Base-by-base conservation (phyloP, 2,329 filamentous ascomycete species). In the Pyrenochaeta sp. region DNA sequence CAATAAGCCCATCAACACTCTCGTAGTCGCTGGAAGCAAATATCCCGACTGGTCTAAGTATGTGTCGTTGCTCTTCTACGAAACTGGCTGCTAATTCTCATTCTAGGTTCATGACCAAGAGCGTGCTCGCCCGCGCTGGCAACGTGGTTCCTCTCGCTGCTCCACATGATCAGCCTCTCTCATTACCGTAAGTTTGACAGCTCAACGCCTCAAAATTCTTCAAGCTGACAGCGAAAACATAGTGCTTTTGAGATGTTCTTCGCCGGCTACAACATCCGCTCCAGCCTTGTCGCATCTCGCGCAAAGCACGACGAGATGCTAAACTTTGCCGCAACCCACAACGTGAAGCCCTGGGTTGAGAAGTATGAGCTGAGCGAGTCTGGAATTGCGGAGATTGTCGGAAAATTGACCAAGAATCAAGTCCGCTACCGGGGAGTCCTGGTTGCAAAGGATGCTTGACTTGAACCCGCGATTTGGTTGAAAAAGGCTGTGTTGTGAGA, bases 41-140 rank as follows among this genome's bases (percentile, higher is more conserved):
- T 55, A 59, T 35, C 58, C 58, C 26, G 53, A 61, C 27, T 61
- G 51, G 56, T 41, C 45, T 4, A 61, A 60, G 58, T 57, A 48
- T 30, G 56, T 47, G 11, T 1, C 15, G 14, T 10, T 24, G 29
- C 18, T n/a, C 4, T 11, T n/a, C 8, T 5, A 6, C 6, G 18
- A 19, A 9, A 23, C 15, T 3, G 8, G 8, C 22, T 14, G 30
- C 27, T 48, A 14, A 44, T 18, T 24, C 5, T 23, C 6, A 18
- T 7, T 3, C 4, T 20, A 52, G 55, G 21, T 59, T 55, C 29
- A 41, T 59, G 22, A 41, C 51, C 10, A 61, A 59, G 30, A 47
- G 53, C 18, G 46, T 57, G 6, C 11, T 59, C 11, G 55, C 58
- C 37, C 58, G 53, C 14, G 50, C 46, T 15, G 55, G 55, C 3